These are phyloP conservation scores for Quercus mongolica DNA, from an alignment of 306 rosid genomes.

Conservation along the genomic window DNA sequence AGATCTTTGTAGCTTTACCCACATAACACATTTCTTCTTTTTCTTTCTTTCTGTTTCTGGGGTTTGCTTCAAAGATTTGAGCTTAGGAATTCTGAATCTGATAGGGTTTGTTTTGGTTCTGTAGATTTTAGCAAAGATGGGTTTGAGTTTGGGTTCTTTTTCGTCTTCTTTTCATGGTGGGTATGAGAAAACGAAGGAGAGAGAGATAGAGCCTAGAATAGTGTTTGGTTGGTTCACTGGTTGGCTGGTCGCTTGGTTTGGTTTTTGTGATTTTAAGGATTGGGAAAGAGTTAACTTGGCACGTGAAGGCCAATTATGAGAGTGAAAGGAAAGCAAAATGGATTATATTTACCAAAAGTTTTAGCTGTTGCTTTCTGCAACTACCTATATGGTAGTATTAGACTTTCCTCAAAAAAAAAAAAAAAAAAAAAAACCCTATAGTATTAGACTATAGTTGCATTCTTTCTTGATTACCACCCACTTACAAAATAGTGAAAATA, in stretches of 20 bases:
- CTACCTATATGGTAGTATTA: background rate
- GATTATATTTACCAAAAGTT: no score
- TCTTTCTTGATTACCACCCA: no score
- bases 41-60: background rate
- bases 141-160: conserved; percentile 24
- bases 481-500: no score
- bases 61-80: background rate
- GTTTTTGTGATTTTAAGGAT: conserved; percentile 12
- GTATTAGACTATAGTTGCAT: no score
- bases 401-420: no score
- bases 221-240: background rate
- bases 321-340: background rate
- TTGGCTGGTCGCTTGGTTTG: background rate
- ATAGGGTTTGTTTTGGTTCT: background rate
- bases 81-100: conserved; percentile 9
- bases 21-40: conserved; percentile 68
- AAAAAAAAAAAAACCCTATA: no score
- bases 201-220: background rate
- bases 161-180: conserved; percentile 82
- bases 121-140: background rate
- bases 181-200: conserved; percentile 19
- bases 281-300: conserved; percentile 10
- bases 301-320: conserved; percentile 39
- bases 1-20: conserved; percentile 99
- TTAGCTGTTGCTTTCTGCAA: background rate